phyloP scores from a whole-genome alignment of 495 filamentous ascomycete species.

The Penicillium desertorum region DNA sequence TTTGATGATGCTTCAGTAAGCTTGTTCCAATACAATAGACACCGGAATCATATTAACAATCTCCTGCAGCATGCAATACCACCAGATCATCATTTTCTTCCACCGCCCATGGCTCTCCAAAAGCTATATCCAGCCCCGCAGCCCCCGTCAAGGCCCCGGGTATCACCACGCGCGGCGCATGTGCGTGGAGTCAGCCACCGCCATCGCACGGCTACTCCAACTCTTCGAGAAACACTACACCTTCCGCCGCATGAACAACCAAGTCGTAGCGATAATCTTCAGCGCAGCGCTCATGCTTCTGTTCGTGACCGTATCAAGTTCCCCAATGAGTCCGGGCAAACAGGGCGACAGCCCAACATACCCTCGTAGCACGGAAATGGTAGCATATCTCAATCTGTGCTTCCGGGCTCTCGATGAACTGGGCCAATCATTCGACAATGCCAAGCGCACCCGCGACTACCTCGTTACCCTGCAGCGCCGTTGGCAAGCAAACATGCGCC shows the following conservation, averaged over 20 bases:
- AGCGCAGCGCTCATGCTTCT: conserved; percentile 51
- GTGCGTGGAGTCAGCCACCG: conserved; percentile 49
- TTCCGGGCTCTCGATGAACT: conserved; percentile 50
- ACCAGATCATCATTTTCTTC: conserved; percentile 52
- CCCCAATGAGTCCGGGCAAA: conserved; percentile 26
- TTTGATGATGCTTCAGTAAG: conserved; percentile 50
- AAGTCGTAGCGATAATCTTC: conserved; percentile 52
- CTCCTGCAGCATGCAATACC: conserved; percentile 53
- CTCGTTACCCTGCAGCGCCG: conserved; percentile 47
- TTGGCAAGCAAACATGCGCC: conserved; percentile 49
- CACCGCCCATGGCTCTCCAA: conserved; percentile 53
- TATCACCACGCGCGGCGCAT: conserved; percentile 49
- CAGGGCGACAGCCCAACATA: conserved; percentile 25
- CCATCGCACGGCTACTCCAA: conserved; percentile 45
- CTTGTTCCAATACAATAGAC: background rate
- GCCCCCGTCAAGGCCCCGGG: conserved; percentile 45
- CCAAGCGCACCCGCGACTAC: conserved; percentile 47
- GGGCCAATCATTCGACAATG: conserved; percentile 49
- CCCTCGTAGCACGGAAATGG: conserved; percentile 42
- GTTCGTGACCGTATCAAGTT: conserved; percentile 46
- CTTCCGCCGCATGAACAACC: conserved; percentile 52
- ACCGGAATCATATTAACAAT: conserved; percentile 1
- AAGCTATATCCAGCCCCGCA: conserved; percentile 47
- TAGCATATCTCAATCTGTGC: conserved; percentile 48
- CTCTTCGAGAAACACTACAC: conserved; percentile 52